These are phyloP conservation scores for Podaxis sp. DNA, from an alignment of 768 basidiomycete genomes.

Conservation along the genomic window DNA sequence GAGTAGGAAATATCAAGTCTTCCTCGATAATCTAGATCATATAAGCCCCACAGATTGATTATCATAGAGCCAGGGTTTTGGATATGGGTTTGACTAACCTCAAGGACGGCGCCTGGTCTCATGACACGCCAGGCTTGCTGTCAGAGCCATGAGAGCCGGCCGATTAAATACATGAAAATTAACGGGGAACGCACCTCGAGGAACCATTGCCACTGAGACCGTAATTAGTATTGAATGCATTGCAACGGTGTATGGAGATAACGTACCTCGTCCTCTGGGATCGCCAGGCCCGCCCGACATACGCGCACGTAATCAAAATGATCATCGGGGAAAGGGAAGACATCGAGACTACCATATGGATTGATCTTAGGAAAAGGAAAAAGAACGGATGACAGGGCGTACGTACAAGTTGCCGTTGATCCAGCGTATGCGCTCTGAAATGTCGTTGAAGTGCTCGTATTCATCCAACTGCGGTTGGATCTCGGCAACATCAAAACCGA, in stretches of 20 bases:
- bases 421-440: slow-evolving; percentile 60
- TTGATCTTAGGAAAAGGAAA: slow-evolving; percentile 1
- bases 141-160: slow-evolving; percentile 17
- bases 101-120: slow-evolving; percentile 59
- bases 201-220: slow-evolving; percentile 58
- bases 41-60: slow-evolving; percentile 1
- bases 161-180: slow-evolving; percentile 14
- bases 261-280: slow-evolving; percentile 68
- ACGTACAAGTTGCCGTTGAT: slow-evolving; percentile 72
- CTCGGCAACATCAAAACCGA: slow-evolving; percentile 58
- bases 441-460: slow-evolving; percentile 35
- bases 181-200: slow-evolving; percentile 50
- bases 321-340: slow-evolving; percentile 55
- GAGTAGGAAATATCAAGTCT: slow-evolving; percentile 67
- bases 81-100: slow-evolving; percentile 41
- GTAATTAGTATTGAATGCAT: slow-evolving; percentile 1
- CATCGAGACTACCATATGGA: slow-evolving; percentile 49
- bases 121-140: slow-evolving; percentile 72
- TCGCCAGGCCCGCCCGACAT: slow-evolving; percentile 60
- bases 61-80: background rate
- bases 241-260: background rate
- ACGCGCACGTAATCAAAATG: slow-evolving; percentile 70
- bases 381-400: background rate
- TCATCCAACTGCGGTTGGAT: slow-evolving; percentile 52
- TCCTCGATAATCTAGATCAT: slow-evolving; percentile 64